phyloP scores from a whole-genome alignment of 306 rosid genomes.

The Medicago lupulina region DNA sequence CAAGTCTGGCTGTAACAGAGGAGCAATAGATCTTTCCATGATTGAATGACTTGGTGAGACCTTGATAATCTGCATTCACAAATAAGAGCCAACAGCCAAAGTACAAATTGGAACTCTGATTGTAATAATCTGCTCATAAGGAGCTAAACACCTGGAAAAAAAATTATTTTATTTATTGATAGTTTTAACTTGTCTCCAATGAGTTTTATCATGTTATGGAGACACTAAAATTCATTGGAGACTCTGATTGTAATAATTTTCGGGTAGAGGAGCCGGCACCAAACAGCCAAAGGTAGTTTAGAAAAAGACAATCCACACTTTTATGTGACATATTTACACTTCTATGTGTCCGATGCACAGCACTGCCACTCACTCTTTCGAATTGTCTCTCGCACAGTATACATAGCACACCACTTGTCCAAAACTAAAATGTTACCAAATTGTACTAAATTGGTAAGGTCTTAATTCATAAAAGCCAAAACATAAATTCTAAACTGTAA shows the following conservation, averaged over 20 bases:
- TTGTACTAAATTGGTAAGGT: conserved; percentile 2
- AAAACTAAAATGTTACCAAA: conserved; percentile 16
- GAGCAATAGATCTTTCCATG: conserved; percentile 94
- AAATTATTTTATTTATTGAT: conserved; percentile 22
- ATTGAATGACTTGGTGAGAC: conserved; percentile 88
- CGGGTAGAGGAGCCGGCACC: not conserved
- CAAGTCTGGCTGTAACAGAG: conserved; percentile 78
- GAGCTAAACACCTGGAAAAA: not conserved
- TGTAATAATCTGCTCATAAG: conserved; percentile 20
- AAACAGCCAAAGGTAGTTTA: not conserved
- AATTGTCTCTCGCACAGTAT: not conserved
- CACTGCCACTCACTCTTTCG: not conserved
- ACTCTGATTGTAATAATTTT: not conserved
- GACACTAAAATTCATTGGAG: conserved; percentile 10
- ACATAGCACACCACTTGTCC: not conserved
- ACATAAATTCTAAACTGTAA: conserved; percentile 3
- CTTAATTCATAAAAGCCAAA: conserved; percentile 19
- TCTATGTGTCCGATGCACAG: not conserved
- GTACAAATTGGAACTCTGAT: conserved; percentile 31
- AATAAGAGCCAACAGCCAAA: conserved; percentile 36
- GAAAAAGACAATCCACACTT: conserved; percentile 23
- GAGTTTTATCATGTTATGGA: conserved; percentile 18
- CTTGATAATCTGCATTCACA: conserved; percentile 88
- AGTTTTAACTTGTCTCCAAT: conserved; percentile 36
- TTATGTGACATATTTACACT: conserved; percentile 17